Conservation (phyloP, 108 stramenopile genomes). For the Asterionellopsis glacialis region DNA sequence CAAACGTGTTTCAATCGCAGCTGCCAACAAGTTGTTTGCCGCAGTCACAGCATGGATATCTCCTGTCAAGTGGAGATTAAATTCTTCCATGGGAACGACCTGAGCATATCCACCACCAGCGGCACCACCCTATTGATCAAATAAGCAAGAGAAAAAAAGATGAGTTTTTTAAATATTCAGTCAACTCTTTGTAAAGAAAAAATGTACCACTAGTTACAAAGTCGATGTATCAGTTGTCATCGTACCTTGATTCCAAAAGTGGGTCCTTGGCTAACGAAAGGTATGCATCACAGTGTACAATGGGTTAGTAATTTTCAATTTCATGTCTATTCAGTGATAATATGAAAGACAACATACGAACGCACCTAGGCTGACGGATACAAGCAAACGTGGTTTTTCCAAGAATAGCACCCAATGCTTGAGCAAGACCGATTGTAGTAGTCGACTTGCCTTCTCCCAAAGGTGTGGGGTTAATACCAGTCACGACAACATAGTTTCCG, state of each 20-base stretch:
- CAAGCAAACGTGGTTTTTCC: constrained; percentile 78
- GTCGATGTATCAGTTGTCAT: too few relatives aligned
- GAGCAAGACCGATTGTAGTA: constrained; percentile 85
- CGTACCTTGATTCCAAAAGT: constrained; percentile 96
- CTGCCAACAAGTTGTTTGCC: constrained; percentile 94
- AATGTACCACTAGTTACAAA: too few relatives aligned
- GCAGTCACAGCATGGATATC: constrained; percentile 95
- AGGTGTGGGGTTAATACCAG: constrained; percentile 98
- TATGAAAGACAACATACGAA: too few relatives aligned
- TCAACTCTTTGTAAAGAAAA: too few relatives aligned
- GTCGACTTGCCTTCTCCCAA: constrained; percentile 98
- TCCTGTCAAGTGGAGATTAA: constrained; percentile 98
- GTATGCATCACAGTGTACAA: too few relatives aligned
- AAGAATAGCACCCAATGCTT: constrained; percentile 88
- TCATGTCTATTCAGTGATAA: too few relatives aligned
- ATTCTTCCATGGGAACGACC: constrained; percentile 97
- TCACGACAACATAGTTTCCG: constrained; percentile 97
- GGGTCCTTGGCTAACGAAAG: constrained; percentile 73
- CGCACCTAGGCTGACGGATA: constrained; percentile 74
- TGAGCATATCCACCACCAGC: constrained; percentile 95
- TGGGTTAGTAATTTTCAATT: too few relatives aligned
- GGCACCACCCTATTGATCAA: constrained; percentile 71
- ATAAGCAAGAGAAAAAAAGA: too few relatives aligned
- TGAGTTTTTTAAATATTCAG: too few relatives aligned
- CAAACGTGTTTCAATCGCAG: constrained; percentile 96